A percentile compares a stretch with the other conserved stretches of the same genome.
phyloP scores from a whole-genome alignment of 225 moss, liverwort and hornwort species.

The Antitrichia curtipendula region DNA sequence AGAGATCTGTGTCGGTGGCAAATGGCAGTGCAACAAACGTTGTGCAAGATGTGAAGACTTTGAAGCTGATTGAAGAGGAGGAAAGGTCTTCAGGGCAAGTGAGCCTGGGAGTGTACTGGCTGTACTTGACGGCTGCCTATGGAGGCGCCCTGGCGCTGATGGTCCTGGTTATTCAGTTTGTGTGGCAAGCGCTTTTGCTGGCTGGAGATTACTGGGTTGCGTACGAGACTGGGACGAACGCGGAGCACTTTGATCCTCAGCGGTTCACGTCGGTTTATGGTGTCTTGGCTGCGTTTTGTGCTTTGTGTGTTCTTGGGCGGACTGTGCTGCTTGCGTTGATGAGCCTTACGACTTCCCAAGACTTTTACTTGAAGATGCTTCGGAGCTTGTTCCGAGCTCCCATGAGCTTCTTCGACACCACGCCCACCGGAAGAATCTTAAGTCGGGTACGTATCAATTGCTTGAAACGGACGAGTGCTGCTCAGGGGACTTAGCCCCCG shows the following conservation, averaged over 20 bases:
- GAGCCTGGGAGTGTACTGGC: slow-evolving; percentile 36
- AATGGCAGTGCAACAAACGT: neutral
- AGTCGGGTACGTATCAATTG: slow-evolving; percentile 24
- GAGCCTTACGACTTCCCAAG: slow-evolving; percentile 35
- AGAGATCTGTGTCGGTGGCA: neutral
- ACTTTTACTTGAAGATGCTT: slow-evolving; percentile 45
- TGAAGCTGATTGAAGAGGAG: slow-evolving; percentile 78
- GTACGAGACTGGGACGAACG: slow-evolving; percentile 24
- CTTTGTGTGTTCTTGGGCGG: slow-evolving; percentile 13
- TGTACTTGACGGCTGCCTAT: slow-evolving; percentile 56
- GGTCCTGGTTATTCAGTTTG: slow-evolving; percentile 43
- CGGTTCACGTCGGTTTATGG: slow-evolving; percentile 16
- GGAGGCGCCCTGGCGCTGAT: slow-evolving; percentile 37
- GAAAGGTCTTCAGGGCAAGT: slow-evolving; percentile 65
- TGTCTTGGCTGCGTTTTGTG: slow-evolving; percentile 19
- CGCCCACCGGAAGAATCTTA: slow-evolving; percentile 37
- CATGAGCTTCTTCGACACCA: slow-evolving; percentile 55
- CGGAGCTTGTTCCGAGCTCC: slow-evolving; percentile 47
- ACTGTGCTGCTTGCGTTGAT: neutral
- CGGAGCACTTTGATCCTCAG: neutral
- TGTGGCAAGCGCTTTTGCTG: slow-evolving; percentile 49
- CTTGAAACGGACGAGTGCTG: neutral
- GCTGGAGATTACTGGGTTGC: slow-evolving; percentile 61
- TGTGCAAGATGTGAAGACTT: neutral
- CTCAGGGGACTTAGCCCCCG: neutral